Base-by-base conservation (phyloP, 208 protist genomes). In the Trypanosoma brucei region DNA sequence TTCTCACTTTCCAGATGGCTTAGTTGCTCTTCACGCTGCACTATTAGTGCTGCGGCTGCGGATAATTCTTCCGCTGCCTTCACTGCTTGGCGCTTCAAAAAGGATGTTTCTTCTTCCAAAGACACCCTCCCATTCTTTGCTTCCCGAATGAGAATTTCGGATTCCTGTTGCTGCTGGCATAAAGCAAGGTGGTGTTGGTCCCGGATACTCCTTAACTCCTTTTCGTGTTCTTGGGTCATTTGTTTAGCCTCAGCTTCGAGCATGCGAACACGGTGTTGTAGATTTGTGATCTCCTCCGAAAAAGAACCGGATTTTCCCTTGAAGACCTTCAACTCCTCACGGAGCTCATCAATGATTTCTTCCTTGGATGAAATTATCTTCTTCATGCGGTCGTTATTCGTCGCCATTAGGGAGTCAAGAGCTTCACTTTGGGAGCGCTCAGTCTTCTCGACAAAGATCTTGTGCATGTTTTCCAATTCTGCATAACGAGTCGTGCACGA, bases 141-240 rank as follows among this genome's bases (percentile, higher is more conserved):
- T 65, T 92, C 88, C 4, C 82, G 76, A 14, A 95, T 59, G 8
- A 82, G 76, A 11, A 76, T 54, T 44, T 91, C 85, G 42, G 88
- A 64, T 62, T 88, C 73, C 40, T 90, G 66, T 56, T 92, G 69
- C 57, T 76, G 77, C 65, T 89, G 85, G 52, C 72, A 81, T 37
- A 92, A 46, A 1, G 72, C 79, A 37, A 95, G 68, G 36, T 76
- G 83, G 68, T 95, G 82, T 63, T 95, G 82, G 65, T 95, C 83
- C 1, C 60, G 22, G 58, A 84, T 46, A 34, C 80, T 79, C 46
- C 73, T 81, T 31, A 91, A 9, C 61, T 91, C 77, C 55, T 85
- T 86, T 44, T 71, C 73, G 49, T 78, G 84, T 45, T 88, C 75
- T 0, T 55, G 38, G 4, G 45, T 59, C 9, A 63, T 30, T 57